phyloP scores from a whole-genome alignment of 345 rosid species.

The Corchorus capsularis region DNA sequence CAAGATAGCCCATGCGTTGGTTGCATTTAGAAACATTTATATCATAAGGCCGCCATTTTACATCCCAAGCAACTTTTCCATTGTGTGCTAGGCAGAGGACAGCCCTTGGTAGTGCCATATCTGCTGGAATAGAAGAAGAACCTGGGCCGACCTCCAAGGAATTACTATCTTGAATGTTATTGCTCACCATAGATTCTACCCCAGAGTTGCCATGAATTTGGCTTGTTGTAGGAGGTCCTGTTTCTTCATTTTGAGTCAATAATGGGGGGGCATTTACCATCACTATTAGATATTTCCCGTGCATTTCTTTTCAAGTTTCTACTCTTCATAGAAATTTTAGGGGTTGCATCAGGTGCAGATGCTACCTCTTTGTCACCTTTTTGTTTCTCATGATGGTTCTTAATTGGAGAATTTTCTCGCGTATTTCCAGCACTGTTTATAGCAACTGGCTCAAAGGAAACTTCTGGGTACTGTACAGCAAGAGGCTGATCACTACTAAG shows the following conservation, averaged over 20 bases:
- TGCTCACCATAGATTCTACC: conserved; percentile 27
- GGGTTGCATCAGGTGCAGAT: conserved; percentile 33
- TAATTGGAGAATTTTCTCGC: conserved; percentile 32
- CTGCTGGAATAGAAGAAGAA: conserved; percentile 39
- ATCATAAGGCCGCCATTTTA: conserved; percentile 76
- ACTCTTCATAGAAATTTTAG: conserved; percentile 29
- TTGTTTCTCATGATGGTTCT: conserved; percentile 25
- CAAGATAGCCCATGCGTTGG: conserved; percentile 87
- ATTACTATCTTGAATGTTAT: conserved; percentile 27
- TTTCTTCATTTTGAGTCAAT: conserved; percentile 30
- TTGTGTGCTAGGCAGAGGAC: conserved; percentile 84
- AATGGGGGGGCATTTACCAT: conserved; percentile 18
- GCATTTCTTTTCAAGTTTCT: conserved; percentile 35
- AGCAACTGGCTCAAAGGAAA: conserved; percentile 36
- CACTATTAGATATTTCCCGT: conserved; percentile 19
- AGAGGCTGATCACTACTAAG: conserved; percentile 42
- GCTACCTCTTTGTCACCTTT: conserved; percentile 25
- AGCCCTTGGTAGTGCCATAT: conserved; percentile 66
- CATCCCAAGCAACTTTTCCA: conserved; percentile 94
- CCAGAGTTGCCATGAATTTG: conserved; percentile 26
- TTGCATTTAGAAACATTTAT: conserved; percentile 41
- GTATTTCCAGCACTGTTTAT: conserved; percentile 34
- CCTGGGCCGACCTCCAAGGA: conserved; percentile 20
- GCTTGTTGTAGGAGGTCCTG: conserved; percentile 28
- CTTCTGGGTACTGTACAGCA: conserved; percentile 51